phyloP scores from a whole-genome alignment of 768 basidiomycete genomes.

The Roridomyces roridus region DNA sequence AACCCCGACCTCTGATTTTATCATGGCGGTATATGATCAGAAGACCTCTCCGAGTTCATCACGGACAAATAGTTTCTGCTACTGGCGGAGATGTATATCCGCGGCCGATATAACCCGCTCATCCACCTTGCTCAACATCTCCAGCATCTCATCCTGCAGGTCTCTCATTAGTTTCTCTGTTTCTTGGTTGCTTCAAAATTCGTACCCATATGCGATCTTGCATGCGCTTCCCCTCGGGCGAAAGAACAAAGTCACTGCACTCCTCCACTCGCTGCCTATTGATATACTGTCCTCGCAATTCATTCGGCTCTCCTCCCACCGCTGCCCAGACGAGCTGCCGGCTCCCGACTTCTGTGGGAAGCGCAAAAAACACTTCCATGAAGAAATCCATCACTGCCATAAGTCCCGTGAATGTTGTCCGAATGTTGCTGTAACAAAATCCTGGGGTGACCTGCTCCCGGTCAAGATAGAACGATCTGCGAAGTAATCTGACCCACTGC shows the following conservation, averaged over 20 bases:
- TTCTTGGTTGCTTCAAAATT: neutral
- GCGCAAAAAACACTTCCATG: conserved; percentile 18
- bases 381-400: conserved; percentile 6
- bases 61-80: neutral
- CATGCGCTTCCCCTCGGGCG: conserved; percentile 30
- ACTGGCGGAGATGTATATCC: neutral
- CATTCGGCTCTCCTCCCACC: conserved; percentile 24
- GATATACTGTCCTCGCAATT: conserved; percentile 38
- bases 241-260: conserved; percentile 33
- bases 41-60: neutral
- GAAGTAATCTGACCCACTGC: conserved; percentile 1
- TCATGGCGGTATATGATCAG: neutral
- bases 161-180: neutral
- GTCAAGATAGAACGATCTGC: no score
- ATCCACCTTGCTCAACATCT: conserved; percentile 3
- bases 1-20: neutral
- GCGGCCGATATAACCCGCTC: neutral
- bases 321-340: conserved; percentile 40
- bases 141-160: conserved; percentile 11
- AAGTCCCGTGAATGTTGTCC: conserved; percentile 2
- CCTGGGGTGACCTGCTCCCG: conserved; percentile 20
- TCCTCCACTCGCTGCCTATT: conserved; percentile 31
- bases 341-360: conserved; percentile 30
- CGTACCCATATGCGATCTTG: conserved; percentile 40
- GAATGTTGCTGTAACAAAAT: conserved; percentile 25